phyloP scores from a whole-genome alignment of 2,329 filamentous ascomycete genomes.

The Nannizzia gypsea region DNA sequence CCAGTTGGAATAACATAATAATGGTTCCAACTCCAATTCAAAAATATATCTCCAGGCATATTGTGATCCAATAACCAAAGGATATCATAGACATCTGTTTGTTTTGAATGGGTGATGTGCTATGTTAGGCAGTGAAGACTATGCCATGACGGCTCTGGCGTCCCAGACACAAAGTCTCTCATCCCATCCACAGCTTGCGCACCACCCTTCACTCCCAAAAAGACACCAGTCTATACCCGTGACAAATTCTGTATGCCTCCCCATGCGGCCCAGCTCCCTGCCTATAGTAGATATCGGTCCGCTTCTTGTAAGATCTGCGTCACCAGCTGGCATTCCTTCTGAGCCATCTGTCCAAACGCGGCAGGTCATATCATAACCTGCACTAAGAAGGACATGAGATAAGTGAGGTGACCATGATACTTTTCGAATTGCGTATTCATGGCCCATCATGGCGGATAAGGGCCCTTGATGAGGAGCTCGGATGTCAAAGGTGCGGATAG shows the following conservation, averaged over 20 bases:
- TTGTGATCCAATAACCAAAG: not conserved
- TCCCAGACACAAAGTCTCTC: slow-evolving; percentile 88
- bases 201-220: slow-evolving; percentile 92
- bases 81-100: not conserved
- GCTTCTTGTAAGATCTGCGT: slow-evolving; percentile 30
- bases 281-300: slow-evolving; percentile 41
- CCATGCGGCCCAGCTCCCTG: slow-evolving; percentile 74
- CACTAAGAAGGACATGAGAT: slow-evolving; percentile 74
- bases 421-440: slow-evolving; percentile 80
- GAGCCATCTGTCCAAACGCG: slow-evolving; percentile 83
- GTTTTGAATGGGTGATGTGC: not conserved
- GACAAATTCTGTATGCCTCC: slow-evolving; percentile 85
- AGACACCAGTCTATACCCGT: slow-evolving; percentile 97
- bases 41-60: slow-evolving; percentile 1
- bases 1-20: not conserved
- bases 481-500: slow-evolving; percentile 83
- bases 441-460: slow-evolving; percentile 61
- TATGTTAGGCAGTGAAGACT: not conserved
- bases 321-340: slow-evolving; percentile 23
- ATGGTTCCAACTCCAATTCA: not conserved
- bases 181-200: slow-evolving; percentile 89
- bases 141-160: slow-evolving; percentile 52
- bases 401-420: slow-evolving; percentile 89
- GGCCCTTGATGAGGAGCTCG: slow-evolving; percentile 63
- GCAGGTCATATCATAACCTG: slow-evolving; percentile 97